A percentile compares a stretch with the other conserved stretches of the same genome.
These are phyloP conservation scores for Neospermospora avenae DNA, from an alignment of 2,329 filamentous ascomycete genomes.

Conservation along the genomic window DNA sequence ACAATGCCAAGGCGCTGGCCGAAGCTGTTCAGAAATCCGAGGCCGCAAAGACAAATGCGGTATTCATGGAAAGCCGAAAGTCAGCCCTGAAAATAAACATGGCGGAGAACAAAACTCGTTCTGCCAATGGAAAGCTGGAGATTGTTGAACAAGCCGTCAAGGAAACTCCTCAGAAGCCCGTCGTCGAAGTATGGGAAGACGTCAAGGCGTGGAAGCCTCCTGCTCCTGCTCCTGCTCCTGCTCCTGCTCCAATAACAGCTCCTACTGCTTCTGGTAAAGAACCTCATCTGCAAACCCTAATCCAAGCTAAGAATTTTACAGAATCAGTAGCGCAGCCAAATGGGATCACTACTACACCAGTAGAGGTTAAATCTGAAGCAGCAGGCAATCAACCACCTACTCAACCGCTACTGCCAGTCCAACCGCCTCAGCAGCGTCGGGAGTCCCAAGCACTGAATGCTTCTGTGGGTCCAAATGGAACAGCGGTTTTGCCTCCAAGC, in stretches of 20 bases:
- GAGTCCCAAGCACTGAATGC: constrained; percentile 14
- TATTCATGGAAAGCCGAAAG: constrained; percentile 73
- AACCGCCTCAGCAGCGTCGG: constrained; percentile 3
- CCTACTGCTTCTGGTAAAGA: constrained; percentile 11
- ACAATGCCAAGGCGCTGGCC: constrained; percentile 44
- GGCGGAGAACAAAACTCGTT: constrained; percentile 65
- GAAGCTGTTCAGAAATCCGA: constrained; percentile 46
- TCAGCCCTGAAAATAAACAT: constrained; percentile 73
- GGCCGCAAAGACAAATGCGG: constrained; percentile 45
- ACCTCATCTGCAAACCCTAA: background rate
- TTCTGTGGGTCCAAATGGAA: constrained; percentile 21
- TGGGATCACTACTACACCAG: constrained; percentile 17
- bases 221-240: constrained; percentile 20
- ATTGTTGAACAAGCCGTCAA: constrained; percentile 77
- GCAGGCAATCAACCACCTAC: constrained; percentile 9
- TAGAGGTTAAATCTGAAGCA: constrained; percentile 25
- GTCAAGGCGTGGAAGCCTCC: constrained; percentile 64
- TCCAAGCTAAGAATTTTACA: constrained; percentile 9
- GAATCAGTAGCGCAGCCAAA: constrained; percentile 22
- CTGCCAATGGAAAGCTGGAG: constrained; percentile 66
- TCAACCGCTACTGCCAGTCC: constrained; percentile 1
- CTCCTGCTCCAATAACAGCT: constrained; percentile 10
- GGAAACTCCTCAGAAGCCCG: constrained; percentile 81
- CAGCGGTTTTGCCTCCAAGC: constrained; percentile 21
- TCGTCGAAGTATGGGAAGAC: constrained; percentile 81